These are phyloP conservation scores for Pterulicium gracile DNA, from an alignment of 1,284 basidiomycete genomes.

Conservation along the genomic window DNA sequence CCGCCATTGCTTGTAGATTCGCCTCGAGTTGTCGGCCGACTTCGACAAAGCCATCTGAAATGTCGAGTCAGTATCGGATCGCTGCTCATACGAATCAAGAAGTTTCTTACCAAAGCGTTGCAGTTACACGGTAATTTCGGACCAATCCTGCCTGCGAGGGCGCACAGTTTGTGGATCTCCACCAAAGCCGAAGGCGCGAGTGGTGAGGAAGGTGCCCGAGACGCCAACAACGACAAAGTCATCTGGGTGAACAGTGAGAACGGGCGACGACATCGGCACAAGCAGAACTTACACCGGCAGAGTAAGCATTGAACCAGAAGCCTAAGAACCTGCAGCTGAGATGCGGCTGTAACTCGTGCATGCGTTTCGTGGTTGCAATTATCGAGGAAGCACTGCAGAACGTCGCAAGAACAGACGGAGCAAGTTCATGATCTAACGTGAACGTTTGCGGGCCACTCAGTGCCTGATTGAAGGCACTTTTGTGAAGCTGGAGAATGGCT, in stretches of 20 bases:
- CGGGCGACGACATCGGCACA: constrained; percentile 1
- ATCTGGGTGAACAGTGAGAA: constrained; percentile 30
- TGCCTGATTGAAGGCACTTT: constrained; percentile 64
- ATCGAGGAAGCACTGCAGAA: constrained; percentile 55
- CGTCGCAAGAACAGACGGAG: constrained; percentile 63
- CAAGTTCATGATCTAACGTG: constrained; percentile 52
- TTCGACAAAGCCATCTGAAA: constrained; percentile 38
- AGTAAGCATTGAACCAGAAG: constrained; percentile 72
- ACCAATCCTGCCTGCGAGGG: constrained; percentile 35
- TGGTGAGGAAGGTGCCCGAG: constrained; percentile 38
- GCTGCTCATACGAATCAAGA: not conserved
- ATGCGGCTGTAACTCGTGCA: constrained; percentile 50
- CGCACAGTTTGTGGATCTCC: constrained; percentile 36
- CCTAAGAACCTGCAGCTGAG: constrained; percentile 63
- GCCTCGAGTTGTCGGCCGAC: constrained; percentile 32
- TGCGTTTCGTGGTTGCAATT: constrained; percentile 46
- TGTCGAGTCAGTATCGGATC: not conserved
- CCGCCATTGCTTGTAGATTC: constrained; percentile 23
- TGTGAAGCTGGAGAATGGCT: constrained; percentile 66
- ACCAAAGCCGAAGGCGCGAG: constrained; percentile 39
- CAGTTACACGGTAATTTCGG: constrained; percentile 33
- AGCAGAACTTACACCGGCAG: constrained; percentile 48
- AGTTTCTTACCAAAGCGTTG: constrained; percentile 35
- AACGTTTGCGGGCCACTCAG: constrained; percentile 50
- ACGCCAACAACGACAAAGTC: constrained; percentile 49